A percentile compares a stretch with the other conserved stretches of the same genome.
Conservation (phyloP, 208 protist species). For the Leishmania martiniquensis region DNA sequence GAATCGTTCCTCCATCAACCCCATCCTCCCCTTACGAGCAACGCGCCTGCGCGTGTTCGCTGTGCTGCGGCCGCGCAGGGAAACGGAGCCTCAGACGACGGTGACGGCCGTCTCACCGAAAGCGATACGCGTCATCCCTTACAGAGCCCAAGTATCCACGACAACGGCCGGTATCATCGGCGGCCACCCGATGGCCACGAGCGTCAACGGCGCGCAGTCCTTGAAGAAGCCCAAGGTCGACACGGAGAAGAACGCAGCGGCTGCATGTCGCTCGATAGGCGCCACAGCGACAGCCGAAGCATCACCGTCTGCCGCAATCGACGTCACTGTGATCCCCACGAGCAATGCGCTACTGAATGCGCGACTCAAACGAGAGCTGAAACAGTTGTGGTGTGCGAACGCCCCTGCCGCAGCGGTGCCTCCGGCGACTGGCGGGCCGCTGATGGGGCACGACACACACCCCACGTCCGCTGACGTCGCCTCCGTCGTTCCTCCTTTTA, state of each 20-base stretch:
- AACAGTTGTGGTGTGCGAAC: constrained; percentile 30
- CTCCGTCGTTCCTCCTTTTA: constrained; percentile 57
- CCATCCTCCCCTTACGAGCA: neutral
- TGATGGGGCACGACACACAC: neutral
- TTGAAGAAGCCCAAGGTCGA: constrained; percentile 11
- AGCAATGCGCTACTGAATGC: constrained; percentile 25
- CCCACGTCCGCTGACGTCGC: constrained; percentile 1
- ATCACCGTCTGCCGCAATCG: neutral
- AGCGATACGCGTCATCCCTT: constrained; percentile 1
- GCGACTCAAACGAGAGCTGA: constrained; percentile 26
- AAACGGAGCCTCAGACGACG: neutral
- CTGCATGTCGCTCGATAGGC: neutral
- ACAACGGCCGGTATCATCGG: neutral
- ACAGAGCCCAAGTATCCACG: constrained; percentile 1
- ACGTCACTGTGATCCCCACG: constrained; percentile 16
- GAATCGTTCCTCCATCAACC: no score
- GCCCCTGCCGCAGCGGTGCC: neutral
- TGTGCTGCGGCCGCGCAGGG: neutral
- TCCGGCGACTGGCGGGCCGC: neutral
- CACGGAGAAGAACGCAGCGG: neutral
- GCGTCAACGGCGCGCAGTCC: neutral
- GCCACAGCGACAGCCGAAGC: neutral
- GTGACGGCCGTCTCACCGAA: neutral
- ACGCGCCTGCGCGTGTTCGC: neutral
- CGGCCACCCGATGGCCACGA: neutral